A percentile compares a stretch with the other conserved stretches of the same genome.
These are phyloP conservation scores for Candida loeiensis DNA, from an alignment of 805 yeast species.

Conservation along the genomic window DNA sequence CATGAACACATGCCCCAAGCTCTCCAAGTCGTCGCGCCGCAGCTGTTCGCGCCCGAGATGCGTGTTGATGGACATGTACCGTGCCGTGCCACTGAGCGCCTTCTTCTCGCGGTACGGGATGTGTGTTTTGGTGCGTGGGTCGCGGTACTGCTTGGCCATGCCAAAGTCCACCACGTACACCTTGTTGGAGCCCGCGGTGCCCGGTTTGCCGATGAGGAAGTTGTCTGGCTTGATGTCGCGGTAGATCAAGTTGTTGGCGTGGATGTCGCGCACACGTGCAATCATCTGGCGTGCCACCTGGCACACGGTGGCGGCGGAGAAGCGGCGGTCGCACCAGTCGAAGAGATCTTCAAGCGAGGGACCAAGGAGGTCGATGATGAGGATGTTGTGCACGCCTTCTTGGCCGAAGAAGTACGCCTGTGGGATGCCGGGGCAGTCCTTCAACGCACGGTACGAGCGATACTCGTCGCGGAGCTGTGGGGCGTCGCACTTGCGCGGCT, in stretches of 20 bases:
- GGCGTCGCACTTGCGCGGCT: constrained; percentile 94
- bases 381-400: constrained; percentile 93
- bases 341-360: constrained; percentile 94
- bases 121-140: constrained; percentile 92
- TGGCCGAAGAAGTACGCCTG: constrained; percentile 98
- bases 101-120: constrained; percentile 96
- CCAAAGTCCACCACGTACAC: constrained; percentile 95
- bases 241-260: constrained; percentile 85
- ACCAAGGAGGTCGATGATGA: constrained; percentile 91
- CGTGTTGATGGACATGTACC: constrained; percentile 97
- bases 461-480: constrained; percentile 97
- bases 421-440: constrained; percentile 84
- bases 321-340: constrained; percentile 97
- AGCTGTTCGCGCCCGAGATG: constrained; percentile 96
- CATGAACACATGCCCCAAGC: constrained; percentile 94
- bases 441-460: constrained; percentile 85
- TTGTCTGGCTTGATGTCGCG: constrained; percentile 98
- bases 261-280: constrained; percentile 77
- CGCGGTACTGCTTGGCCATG: constrained; percentile 97
- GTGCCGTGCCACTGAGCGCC: constrained; percentile 95
- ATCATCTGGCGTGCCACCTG: constrained; percentile 96
- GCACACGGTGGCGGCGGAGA: constrained; percentile 82
- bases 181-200: constrained; percentile 74
- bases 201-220: constrained; percentile 88
- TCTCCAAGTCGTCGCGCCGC: constrained; percentile 94